Conservation (phyloP, 306 rosid genomes). For the Trichosanthes cucumerina region DNA sequence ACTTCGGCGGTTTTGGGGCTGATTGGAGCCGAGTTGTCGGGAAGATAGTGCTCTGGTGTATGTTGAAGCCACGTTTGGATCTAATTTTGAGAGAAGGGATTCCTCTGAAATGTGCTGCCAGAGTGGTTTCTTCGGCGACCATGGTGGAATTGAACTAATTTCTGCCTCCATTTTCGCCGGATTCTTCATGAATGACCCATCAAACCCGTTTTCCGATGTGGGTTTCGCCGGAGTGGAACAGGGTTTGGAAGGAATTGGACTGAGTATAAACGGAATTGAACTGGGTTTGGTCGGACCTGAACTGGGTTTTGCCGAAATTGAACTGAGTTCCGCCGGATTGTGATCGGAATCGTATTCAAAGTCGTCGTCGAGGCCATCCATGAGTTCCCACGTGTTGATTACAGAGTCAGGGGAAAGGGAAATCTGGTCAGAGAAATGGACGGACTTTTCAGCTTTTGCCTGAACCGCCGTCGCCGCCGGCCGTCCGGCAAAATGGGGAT, state of each 20-base stretch:
- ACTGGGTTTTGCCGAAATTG: conserved; percentile 16
- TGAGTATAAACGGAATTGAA: background rate
- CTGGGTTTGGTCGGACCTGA: background rate
- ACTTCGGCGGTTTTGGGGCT: background rate
- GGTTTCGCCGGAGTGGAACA: conserved; percentile 7
- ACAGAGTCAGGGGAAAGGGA: conserved; percentile 77
- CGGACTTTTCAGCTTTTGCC: background rate
- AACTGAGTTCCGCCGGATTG: background rate
- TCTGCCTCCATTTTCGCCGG: conserved; percentile 15
- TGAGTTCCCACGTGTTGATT: conserved; percentile 93
- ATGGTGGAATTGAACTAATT: conserved; percentile 4
- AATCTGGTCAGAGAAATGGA: conserved; percentile 10
- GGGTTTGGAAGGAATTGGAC: conserved; percentile 13
- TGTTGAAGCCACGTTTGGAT: conserved; percentile 44
- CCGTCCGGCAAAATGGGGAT: conserved; percentile 16
- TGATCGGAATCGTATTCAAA: conserved; percentile 14
- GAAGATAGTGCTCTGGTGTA: conserved; percentile 2
- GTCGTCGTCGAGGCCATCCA: conserved; percentile 40
- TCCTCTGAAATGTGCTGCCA: conserved; percentile 84
- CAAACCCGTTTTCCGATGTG: conserved; percentile 15
- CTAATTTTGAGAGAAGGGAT: conserved; percentile 59
- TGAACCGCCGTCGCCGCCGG: background rate
- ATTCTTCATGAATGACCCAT: background rate
- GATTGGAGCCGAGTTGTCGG: conserved; percentile 13
- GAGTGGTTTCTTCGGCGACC: conserved; percentile 41